Evolutionary conservation across 208 protist species (phyloP).

Genomic region (Acanthamoeba sp.): DNA sequence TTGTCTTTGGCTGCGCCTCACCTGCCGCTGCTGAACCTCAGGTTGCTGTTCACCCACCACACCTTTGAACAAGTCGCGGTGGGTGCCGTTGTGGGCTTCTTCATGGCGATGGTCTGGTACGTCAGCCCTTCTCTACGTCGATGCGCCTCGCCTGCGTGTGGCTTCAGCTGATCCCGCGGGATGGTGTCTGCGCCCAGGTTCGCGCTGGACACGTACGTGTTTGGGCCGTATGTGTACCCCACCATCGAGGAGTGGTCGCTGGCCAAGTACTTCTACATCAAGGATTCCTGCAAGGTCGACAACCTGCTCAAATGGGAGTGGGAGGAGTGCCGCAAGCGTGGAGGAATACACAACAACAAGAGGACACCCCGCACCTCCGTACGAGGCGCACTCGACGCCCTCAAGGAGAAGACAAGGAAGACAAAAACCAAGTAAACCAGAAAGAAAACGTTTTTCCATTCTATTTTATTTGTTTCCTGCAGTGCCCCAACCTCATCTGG

Average conservation of each 20-base stretch:
- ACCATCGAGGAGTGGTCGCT: neutral
- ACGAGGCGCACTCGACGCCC: too few species aligned
- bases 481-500: neutral
- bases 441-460: neutral
- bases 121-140: too few species aligned
- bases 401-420: neutral
- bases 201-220: slow-evolving; percentile 44
- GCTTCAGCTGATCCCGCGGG: neutral
- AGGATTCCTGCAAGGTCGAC: slow-evolving; percentile 27
- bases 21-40: neutral
- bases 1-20: neutral
- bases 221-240: slow-evolving; percentile 15
- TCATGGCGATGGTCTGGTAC: neutral
- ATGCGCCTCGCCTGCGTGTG: too few species aligned
- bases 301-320: slow-evolving; percentile 60
- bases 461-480: neutral
- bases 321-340: slow-evolving; percentile 31
- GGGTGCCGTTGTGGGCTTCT: slow-evolving; percentile 35
- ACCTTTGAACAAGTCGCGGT: slow-evolving; percentile 27
- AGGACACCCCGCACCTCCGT: too few species aligned
- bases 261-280: slow-evolving; percentile 63
- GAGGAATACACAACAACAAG: neutral
- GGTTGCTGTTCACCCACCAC: slow-evolving; percentile 49
- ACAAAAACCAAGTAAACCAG: neutral
- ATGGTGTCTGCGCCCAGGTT: neutral